Percentiles rank a stretch among this genome's conserved stretches.
These are phyloP conservation scores for Ogataea paraovalis DNA, from an alignment of 805 yeast genomes.

Conservation along the genomic window DNA sequence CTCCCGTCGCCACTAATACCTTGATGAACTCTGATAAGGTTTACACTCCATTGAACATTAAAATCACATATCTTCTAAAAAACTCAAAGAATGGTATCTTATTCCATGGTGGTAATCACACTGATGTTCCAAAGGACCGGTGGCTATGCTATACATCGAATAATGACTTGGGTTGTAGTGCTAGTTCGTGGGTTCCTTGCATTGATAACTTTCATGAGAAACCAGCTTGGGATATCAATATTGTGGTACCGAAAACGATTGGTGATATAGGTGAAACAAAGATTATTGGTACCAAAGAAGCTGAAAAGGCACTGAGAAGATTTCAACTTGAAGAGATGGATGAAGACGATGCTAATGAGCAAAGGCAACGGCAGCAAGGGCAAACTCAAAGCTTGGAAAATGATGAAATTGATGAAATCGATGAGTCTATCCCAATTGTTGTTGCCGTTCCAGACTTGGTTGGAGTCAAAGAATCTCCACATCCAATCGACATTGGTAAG, in stretches of 20 bases:
- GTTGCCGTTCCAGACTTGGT: slow-evolving; percentile 72
- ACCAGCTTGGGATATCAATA: slow-evolving; percentile 86
- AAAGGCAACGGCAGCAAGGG: slow-evolving; percentile 5
- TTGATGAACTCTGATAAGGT: slow-evolving; percentile 39
- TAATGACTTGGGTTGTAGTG: slow-evolving; percentile 69
- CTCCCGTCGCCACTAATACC: slow-evolving; percentile 32
- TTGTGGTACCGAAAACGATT: slow-evolving; percentile 78
- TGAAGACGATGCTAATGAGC: slow-evolving; percentile 33
- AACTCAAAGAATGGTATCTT: slow-evolving; percentile 72
- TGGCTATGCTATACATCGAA: slow-evolving; percentile 91
- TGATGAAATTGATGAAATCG: slow-evolving; percentile 45
- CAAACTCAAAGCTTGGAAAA: slow-evolving; percentile 33
- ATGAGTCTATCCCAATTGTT: slow-evolving; percentile 43
- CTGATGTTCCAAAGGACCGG: slow-evolving; percentile 39
- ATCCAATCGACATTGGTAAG: slow-evolving; percentile 68
- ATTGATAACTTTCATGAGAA: slow-evolving; percentile 84
- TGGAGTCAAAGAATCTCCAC: slow-evolving; percentile 66
- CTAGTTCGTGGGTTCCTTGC: slow-evolving; percentile 98
- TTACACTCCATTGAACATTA: slow-evolving; percentile 71
- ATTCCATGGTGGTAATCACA: slow-evolving; percentile 60
- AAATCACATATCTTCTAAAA: slow-evolving; percentile 58
- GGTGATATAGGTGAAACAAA: slow-evolving; percentile 58
- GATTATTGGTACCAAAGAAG: slow-evolving; percentile 38
- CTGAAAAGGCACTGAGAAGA: slow-evolving; percentile 26
- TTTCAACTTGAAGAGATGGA: slow-evolving; percentile 29